Evolutionary conservation across 768 basidiomycete genomes (phyloP), one percentile per base, ranked within the genome.

Genomic region (Grammothele lineata): DNA sequence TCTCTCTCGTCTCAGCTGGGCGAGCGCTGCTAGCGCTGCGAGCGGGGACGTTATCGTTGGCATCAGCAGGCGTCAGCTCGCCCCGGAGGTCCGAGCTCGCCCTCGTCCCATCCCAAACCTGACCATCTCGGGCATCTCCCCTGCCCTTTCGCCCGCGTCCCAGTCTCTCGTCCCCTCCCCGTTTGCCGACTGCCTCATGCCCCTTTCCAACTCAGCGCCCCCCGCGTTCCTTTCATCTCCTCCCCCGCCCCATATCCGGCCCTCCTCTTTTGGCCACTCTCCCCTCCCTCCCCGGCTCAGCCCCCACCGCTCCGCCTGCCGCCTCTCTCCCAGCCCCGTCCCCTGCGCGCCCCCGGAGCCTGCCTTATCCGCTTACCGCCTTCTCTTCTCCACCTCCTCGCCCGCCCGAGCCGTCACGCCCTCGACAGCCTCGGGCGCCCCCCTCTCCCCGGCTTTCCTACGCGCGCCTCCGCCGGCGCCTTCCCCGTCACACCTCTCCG

Each of bases 221-320:
- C 66, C 72, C 73, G 70, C 75, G 73, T 73, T 71, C 62, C 66
- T 72, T 75, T 75, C 67, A 76, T 75, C 61, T 66, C 40, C 26
- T 30, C 27, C 22, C 38, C 38, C 24, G 37, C 37, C 11, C 37
- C 37, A 37, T 18, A 18, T 18, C n/a, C 11, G 17, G 37, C 19
- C 41, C 50, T 44, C 44, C 44, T 43, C 42, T 30, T 36, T 38
- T 44, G 8, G 27, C 50, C 27, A 37, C 19, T 40, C 34, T 30
- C 22, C 38, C 38, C 47, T 26, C 19, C 19, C 34, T 30, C 27
- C 22, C 38, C 38, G 14, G 37, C 37, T 17, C 37, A 15, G 21
- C 17, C 11, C 11, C n/a, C 11, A 11, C 17, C 19, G 38, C 50
- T 44, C 44, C 44, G 46, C 42, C 36, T 36, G 32, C 45, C 27